Base-by-base conservation (phyloP, 805 yeast genomes). In the Saccharomycopsis sp. region DNA sequence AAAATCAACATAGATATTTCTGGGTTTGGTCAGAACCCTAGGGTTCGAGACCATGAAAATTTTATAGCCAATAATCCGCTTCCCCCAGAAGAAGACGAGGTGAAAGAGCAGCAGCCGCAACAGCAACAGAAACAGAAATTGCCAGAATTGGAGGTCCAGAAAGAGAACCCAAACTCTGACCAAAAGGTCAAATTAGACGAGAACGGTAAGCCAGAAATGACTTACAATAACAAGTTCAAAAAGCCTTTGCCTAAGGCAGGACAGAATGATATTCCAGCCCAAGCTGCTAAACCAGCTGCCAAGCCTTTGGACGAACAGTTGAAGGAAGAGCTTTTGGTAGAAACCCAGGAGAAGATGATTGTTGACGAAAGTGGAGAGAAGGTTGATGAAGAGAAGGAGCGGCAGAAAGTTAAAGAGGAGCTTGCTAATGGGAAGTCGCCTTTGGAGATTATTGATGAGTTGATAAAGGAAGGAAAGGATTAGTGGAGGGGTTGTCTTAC, bases 1-100 rank as follows among this genome's bases (percentile, higher is more conserved):
- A 64, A 63, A 55, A 49, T 66, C n/a, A 69, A 63, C 59, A 63
- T 67, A 15, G 68, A 64, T 58, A 44, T 68, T 29, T 65, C 64
- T 47, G 64, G 47, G 8, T 54, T 58, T 35, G 42, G 42, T 49
- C 53, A 34, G 47, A 44, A 65, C 12, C 61, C 41, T 19, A 15
- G 52, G 35, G 59, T n/a, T n/a, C 34, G 35, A 20, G 57, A 56
- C 2, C 47, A 34, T 24, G n/a, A 14, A 38, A 25, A 23, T 3
- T 53, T 53, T 24, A 47, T 25, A 14, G 54, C 14, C 20, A 17
- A 19, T 22, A 19, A 44, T 44, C 22, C 49, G 49, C 22, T 44
- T 17, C 19, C n/a, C n/a, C n/a, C 19, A 19, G 49, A 44, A 44
- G 20, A 8, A 3, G 22, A 5, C 12, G 49, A 44, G 38, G 38